A percentile compares a stretch with the other conserved stretches of the same genome.
phyloP scores from a whole-genome alignment of 1,284 basidiomycete genomes.

The Megacollybia platyphylla region DNA sequence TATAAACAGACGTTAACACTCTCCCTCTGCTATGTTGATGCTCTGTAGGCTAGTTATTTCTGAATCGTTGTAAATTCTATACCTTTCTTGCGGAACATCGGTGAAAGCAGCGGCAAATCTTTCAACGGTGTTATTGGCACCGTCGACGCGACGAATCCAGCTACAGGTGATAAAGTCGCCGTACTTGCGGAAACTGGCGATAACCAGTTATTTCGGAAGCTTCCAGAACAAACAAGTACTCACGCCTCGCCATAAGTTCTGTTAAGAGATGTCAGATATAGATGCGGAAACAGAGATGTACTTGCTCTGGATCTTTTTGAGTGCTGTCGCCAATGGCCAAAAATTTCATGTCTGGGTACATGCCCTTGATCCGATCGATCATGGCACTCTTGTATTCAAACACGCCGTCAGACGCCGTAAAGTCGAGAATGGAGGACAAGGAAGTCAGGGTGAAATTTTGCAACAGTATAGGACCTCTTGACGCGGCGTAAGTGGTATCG shows the following conservation, averaged over 20 bases:
- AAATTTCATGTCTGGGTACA: conserved; percentile 8
- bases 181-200: conserved; percentile 12
- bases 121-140: conserved; percentile 5
- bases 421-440: conserved; percentile 15
- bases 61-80: conserved; percentile 4
- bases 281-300: not conserved
- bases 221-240: conserved; percentile 11
- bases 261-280: conserved; percentile 8
- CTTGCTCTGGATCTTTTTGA: conserved; percentile 8
- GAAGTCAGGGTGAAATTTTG: conserved; percentile 22
- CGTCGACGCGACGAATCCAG: conserved; percentile 13
- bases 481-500: conserved; percentile 16
- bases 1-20: conserved; percentile 1
- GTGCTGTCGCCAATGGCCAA: conserved; percentile 8
- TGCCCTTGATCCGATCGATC: conserved; percentile 3
- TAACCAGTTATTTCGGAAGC: conserved; percentile 11
- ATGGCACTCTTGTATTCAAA: conserved; percentile 1
- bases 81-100: conserved; percentile 3
- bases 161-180: conserved; percentile 15
- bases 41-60: conserved; percentile 4
- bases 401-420: conserved; percentile 3
- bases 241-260: conserved; percentile 10
- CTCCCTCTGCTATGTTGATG: conserved; percentile 5
- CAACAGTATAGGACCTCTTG: conserved; percentile 23
- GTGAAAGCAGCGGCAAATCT: conserved; percentile 5